Percentiles rank a stretch among this genome's conserved stretches.
phyloP scores from a whole-genome alignment of 805 yeast genomes.

The Kluyveromyces nonfermentans region DNA sequence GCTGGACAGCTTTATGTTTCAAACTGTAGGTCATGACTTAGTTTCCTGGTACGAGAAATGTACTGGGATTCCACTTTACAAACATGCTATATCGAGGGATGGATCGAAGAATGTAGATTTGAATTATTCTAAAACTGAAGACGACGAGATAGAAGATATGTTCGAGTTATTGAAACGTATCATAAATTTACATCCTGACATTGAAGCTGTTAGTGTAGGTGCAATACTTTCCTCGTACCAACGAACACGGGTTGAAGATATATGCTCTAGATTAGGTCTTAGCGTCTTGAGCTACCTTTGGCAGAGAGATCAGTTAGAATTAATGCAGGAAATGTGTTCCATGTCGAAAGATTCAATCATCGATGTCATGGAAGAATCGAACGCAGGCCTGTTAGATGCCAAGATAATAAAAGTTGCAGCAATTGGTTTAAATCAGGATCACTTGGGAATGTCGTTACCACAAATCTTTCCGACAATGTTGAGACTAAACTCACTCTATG shows the following conservation, averaged over 20 bases:
- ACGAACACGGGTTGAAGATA: constrained; percentile 86
- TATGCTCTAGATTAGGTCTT: constrained; percentile 64
- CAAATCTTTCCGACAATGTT: constrained; percentile 51
- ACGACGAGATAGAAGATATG: constrained; percentile 87
- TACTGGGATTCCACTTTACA: constrained; percentile 69
- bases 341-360: constrained; percentile 16
- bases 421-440: constrained; percentile 56
- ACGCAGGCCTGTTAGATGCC: constrained; percentile 48
- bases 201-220: constrained; percentile 87
- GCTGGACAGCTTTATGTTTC: constrained; percentile 93
- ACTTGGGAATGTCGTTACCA: constrained; percentile 60
- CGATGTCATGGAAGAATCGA: constrained; percentile 8
- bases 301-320: constrained; percentile 76
- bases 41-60: constrained; percentile 58
- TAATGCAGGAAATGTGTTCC: constrained; percentile 72
- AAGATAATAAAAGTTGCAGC: constrained; percentile 90
- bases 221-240: constrained; percentile 95
- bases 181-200: constrained; percentile 48
- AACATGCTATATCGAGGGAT: constrained; percentile 52
- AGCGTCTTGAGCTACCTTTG: constrained; percentile 71
- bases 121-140: constrained; percentile 56
- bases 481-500: constrained; percentile 52
- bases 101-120: constrained; percentile 51
- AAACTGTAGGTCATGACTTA: constrained; percentile 88
- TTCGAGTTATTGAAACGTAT: constrained; percentile 43